phyloP scores from a whole-genome alignment of 2,329 filamentous ascomycete genomes.

The Paecilomyces variotii region DNA sequence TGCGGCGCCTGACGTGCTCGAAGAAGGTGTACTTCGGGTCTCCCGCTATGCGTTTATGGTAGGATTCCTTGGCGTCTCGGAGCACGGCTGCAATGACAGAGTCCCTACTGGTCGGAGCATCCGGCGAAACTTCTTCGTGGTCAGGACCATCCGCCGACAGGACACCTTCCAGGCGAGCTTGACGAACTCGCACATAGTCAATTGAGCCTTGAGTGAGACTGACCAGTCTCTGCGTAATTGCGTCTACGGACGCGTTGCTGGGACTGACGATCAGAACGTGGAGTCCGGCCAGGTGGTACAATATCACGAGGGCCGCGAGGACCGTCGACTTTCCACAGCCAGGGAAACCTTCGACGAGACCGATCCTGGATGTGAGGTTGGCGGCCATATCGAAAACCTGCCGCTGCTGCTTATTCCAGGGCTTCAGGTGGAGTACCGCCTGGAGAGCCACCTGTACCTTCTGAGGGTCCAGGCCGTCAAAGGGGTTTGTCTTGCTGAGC shows the following conservation, averaged over 20 bases:
- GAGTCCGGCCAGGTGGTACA: background rate
- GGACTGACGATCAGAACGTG: background rate
- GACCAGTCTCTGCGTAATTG: background rate
- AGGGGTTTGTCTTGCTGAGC: background rate
- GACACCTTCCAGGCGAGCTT: background rate
- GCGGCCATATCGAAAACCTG: background rate
- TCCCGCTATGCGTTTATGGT: background rate
- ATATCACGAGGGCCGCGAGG: background rate
- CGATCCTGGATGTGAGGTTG: background rate
- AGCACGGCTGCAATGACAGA: background rate
- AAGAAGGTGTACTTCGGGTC: background rate
- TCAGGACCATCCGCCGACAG: background rate
- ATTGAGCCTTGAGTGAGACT: background rate
- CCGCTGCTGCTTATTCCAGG: background rate
- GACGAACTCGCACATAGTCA: background rate
- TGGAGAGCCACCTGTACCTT: background rate
- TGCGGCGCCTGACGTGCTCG: background rate
- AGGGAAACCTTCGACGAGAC: background rate
- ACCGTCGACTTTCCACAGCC: background rate
- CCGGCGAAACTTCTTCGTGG: background rate
- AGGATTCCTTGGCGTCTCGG: background rate
- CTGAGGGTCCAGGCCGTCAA: background rate
- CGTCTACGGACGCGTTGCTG: background rate
- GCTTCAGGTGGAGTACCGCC: background rate
- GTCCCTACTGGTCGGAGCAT: background rate